Evolutionary conservation across 192 early-diverging fungal species (phyloP).

Genomic region (Borealophlyctis nickersoniae): DNA sequence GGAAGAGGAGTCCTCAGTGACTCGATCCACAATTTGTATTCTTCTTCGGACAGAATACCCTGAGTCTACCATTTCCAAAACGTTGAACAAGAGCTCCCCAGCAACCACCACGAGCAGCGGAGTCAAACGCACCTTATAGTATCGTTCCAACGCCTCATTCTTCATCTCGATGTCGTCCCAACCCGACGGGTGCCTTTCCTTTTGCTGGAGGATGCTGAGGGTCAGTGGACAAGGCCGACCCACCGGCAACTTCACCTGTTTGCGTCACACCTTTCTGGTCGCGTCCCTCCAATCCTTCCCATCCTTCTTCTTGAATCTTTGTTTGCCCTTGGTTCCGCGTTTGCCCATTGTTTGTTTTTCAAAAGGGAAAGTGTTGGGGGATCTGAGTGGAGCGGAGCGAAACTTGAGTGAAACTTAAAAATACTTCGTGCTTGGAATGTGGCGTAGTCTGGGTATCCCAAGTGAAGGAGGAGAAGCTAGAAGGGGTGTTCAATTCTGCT

Average conservation of each 20-base stretch:
- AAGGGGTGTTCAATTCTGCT: too few relatives aligned
- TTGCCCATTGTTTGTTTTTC: too few relatives aligned
- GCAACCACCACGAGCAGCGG: not conserved
- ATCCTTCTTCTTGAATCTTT: too few relatives aligned
- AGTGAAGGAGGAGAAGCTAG: too few relatives aligned
- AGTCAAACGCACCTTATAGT: conserved; percentile 58
- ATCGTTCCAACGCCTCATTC: conserved; percentile 63
- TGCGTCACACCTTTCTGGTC: not conserved
- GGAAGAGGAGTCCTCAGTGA: conserved; percentile 73
- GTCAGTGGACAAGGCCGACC: not conserved
- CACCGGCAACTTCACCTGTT: not conserved
- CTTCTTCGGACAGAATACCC: conserved; percentile 72
- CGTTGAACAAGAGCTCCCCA: not conserved
- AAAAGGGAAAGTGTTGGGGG: too few relatives aligned
- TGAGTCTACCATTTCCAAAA: conserved; percentile 43
- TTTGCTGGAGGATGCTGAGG: not conserved
- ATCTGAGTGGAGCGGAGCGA: too few relatives aligned
- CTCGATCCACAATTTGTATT: conserved; percentile 76
- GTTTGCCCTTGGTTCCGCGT: too few relatives aligned
- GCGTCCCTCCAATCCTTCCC: not conserved
- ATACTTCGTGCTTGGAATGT: too few relatives aligned
- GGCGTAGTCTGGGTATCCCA: too few relatives aligned
- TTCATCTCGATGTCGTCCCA: conserved; percentile 48
- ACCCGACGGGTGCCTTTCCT: not conserved
- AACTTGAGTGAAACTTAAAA: too few relatives aligned